Base-by-base conservation (phyloP, 176 grass and related monocot species). In the Paspalum notatum region DNA sequence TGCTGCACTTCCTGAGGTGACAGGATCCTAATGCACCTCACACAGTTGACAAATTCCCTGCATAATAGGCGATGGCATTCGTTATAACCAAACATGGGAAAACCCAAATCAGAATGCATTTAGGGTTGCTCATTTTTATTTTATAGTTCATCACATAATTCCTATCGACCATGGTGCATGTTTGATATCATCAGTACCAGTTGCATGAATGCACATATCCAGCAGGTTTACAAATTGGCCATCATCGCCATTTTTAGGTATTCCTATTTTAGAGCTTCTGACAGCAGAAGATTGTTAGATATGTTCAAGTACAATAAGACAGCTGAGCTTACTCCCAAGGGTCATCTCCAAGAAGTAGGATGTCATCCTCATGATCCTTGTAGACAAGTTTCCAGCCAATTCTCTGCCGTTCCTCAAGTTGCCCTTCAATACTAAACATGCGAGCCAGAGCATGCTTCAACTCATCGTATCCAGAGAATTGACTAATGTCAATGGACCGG, bases 41-140 rank as follows among this genome's bases (percentile, higher is more conserved):
- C 89, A 26, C 84, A 91, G 58, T 87, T 85, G 20, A 95, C 90
- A 87, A 95, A 95, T 73, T 95, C 93, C 84, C 93, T 95, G 85
- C 16, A 86, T 58, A 40, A 44, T n/a, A 65, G 51, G 55, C 20
- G 68, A 55, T 22, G 75, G 55, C 42, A 26, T 27, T 57, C 4
- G 21, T 68, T 62, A 91, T 56, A 25, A 8, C 47, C 68, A 51
- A 67, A 17, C 26, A 58, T 48, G 8, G 8, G 17, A 54, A 79
- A 70, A 16, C 32, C 46, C 3, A 16, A 85, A 52, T 44, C 8
- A 37, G 11, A 24, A 62, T 24, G 24, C 32, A 38, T 42, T 52
- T 74, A 76, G 8, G 48, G 6, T 12, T 6, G 66, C 69, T 47
- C 77, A 80, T 14, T 15, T 77, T 77, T 77, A 15, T 4, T 45